These are phyloP conservation scores for Pseudogymnoascus verrucosus DNA, from an alignment of 2,329 filamentous ascomycete species.

Conservation along the genomic window DNA sequence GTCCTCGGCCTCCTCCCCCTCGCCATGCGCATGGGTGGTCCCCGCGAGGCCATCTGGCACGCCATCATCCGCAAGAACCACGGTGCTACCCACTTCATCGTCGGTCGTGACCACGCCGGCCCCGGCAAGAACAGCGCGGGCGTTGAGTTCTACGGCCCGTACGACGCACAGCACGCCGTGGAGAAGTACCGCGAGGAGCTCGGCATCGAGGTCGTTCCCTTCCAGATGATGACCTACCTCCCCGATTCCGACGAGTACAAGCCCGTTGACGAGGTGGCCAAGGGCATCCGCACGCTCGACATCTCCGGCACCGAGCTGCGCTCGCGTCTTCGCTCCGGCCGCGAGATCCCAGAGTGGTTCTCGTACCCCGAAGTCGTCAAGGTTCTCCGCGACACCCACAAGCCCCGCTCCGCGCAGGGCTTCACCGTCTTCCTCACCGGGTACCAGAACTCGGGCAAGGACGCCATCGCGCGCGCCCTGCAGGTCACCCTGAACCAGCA, in stretches of 20 bases:
- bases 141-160: conserved; percentile 94
- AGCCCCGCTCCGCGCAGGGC: conserved; percentile 80
- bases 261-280: conserved; percentile 80
- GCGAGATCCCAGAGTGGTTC: conserved; percentile 98
- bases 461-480: conserved; percentile 87
- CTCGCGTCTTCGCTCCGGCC: conserved; percentile 79
- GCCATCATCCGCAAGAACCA: conserved; percentile 99
- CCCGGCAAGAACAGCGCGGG: conserved; percentile 98
- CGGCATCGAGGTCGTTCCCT: conserved; percentile 96
- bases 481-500: conserved; percentile 98
- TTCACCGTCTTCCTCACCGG: conserved; percentile 98
- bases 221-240: conserved; percentile 99
- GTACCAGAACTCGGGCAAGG: conserved; percentile 94
- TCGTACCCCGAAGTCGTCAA: conserved; percentile 98
- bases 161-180: conserved; percentile 92
- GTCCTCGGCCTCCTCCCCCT: conserved; percentile 89
- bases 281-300: conserved; percentile 77
- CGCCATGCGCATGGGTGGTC: conserved; percentile 98
- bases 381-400: conserved; percentile 94
- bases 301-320: conserved; percentile 89
- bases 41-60: conserved; percentile 98
- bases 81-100: conserved; percentile 97
- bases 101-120: conserved; percentile 95
- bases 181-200: conserved; percentile 96
- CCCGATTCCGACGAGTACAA: conserved; percentile 95